Conservation (phyloP, 169 alveolate species). For the Sarcocystis neurona region DNA sequence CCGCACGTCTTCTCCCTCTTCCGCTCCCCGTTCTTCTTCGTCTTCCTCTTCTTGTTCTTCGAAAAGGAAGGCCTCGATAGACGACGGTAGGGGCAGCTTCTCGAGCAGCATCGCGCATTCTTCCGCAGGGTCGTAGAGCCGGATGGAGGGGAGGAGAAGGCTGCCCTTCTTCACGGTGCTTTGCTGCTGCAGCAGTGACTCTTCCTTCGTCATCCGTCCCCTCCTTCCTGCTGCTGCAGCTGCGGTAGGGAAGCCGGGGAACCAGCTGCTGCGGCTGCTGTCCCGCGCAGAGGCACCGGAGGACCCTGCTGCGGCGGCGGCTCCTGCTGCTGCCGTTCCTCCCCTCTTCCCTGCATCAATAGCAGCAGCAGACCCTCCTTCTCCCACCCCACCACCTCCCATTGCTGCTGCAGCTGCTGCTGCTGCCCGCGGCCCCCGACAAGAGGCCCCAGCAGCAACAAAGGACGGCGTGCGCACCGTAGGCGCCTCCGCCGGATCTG, state of each 20-base stretch:
- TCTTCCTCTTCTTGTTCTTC: neutral
- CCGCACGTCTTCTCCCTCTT: too few relatives aligned
- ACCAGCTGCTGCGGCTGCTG: neutral
- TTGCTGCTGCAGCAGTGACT: neutral
- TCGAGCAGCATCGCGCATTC: conserved; percentile 22
- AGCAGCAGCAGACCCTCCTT: too few relatives aligned
- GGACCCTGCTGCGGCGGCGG: too few relatives aligned
- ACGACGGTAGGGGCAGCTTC: conserved; percentile 25
- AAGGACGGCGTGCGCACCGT: neutral
- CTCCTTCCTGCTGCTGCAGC: neutral
- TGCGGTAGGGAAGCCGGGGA: neutral
- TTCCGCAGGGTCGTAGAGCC: conserved; percentile 17
- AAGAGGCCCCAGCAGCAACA: neutral
- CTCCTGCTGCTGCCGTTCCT: too few relatives aligned
- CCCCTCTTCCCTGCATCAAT: too few relatives aligned
- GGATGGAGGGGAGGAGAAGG: neutral
- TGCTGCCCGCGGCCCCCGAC: neutral
- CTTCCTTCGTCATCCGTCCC: neutral
- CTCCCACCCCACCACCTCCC: neutral
- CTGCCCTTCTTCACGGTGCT: neutral
- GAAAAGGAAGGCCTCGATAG: conserved; percentile 7
- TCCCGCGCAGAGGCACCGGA: neutral
- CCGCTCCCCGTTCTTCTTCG: neutral
- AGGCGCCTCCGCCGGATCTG: neutral
- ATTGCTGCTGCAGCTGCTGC: neutral